phyloP scores from a whole-genome alignment of 768 basidiomycete species.

The Leccinum truebloodii region DNA sequence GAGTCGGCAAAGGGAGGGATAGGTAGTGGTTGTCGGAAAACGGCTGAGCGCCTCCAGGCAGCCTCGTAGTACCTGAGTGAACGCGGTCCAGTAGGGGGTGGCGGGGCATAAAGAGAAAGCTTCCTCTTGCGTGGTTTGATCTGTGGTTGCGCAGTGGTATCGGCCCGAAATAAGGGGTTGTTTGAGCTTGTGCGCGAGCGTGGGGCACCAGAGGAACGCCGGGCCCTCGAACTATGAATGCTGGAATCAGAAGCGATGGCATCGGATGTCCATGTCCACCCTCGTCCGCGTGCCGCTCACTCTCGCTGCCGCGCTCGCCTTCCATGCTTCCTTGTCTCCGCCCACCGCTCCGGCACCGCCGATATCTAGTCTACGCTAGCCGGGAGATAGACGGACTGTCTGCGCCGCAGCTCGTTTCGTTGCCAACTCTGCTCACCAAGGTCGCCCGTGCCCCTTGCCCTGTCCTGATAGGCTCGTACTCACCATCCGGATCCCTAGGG shows the following conservation, averaged over 20 bases:
- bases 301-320: constrained; percentile 42
- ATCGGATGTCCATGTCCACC: constrained; percentile 17
- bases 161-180: constrained; percentile 22
- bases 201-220: neutral
- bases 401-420: constrained; percentile 10
- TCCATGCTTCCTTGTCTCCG: constrained; percentile 48
- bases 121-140: constrained; percentile 22
- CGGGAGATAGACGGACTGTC: constrained; percentile 28
- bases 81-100: constrained; percentile 42
- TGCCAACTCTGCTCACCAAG: constrained; percentile 14
- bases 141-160: constrained; percentile 8
- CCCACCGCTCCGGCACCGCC: constrained; percentile 18
- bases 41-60: constrained; percentile 47
- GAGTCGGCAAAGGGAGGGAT: constrained; percentile 22
- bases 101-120: constrained; percentile 44
- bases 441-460: constrained; percentile 1
- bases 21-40: constrained; percentile 1
- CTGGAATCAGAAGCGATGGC: constrained; percentile 8
- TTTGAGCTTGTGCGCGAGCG: constrained; percentile 11
- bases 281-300: constrained; percentile 46
- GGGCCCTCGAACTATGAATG: constrained; percentile 5
- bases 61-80: constrained; percentile 48
- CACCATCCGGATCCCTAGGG: constrained; percentile 8
- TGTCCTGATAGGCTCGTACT: neutral
- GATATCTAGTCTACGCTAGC: neutral